These are phyloP conservation scores for Apiospora kogelbergensis DNA, from an alignment of 2,329 filamentous ascomycete species.

Conservation along the genomic window DNA sequence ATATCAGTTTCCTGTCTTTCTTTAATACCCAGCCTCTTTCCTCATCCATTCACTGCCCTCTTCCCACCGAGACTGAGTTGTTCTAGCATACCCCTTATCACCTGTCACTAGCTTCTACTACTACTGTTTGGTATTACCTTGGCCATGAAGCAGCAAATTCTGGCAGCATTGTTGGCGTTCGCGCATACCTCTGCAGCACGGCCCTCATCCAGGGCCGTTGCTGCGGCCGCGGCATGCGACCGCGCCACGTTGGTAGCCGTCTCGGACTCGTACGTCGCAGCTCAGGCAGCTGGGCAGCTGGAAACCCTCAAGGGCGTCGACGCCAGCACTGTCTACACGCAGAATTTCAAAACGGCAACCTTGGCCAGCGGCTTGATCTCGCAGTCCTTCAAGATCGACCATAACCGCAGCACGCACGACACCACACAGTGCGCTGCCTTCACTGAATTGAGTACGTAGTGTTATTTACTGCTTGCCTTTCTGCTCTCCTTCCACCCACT, in stretches of 20 bases:
- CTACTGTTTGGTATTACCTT: background rate
- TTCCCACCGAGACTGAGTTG: background rate
- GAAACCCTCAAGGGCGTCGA: conserved; percentile 14
- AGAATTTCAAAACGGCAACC: conserved; percentile 33
- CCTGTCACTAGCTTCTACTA: background rate
- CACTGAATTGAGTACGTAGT: conserved; percentile 30
- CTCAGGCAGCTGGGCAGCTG: conserved; percentile 23
- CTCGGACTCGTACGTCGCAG: conserved; percentile 19
- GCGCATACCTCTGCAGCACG: background rate
- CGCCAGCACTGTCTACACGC: conserved; percentile 27
- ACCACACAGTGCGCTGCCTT: conserved; percentile 37
- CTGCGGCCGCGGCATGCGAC: background rate
- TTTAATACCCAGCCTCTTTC: background rate
- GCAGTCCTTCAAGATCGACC: conserved; percentile 32
- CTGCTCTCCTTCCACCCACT: background rate
- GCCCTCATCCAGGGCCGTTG: background rate
- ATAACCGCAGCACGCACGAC: conserved; percentile 37
- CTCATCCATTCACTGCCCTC: background rate
- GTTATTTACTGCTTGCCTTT: background rate
- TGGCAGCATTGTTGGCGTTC: background rate
- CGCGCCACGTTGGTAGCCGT: background rate
- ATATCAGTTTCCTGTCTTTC: background rate
- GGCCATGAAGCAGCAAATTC: background rate
- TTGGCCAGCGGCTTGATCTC: conserved; percentile 31
- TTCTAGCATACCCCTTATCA: background rate